Evolutionary conservation across 257 asterid species (phyloP).

Genomic region (Solanum sitiens): DNA sequence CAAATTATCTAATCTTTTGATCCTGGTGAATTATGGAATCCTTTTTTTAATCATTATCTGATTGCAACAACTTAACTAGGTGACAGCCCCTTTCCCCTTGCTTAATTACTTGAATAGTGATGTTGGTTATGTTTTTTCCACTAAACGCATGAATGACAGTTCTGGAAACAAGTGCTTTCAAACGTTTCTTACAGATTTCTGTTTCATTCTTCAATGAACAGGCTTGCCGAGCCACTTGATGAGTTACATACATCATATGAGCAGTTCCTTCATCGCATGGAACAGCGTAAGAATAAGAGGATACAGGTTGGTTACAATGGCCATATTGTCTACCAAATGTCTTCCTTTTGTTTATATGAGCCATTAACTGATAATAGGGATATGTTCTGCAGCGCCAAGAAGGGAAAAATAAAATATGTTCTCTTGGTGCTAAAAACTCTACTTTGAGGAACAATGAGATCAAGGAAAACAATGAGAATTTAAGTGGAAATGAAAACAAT

Average conservation of each 20-base stretch:
- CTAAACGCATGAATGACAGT: neutral
- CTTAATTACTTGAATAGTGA: neutral
- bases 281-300: constrained; percentile 47
- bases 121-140: neutral
- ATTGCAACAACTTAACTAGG: neutral
- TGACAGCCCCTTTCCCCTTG: neutral
- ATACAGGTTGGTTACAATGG: constrained; percentile 36
- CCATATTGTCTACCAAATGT: constrained; percentile 1
- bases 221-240: constrained; percentile 86
- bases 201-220: constrained; percentile 15
- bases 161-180: neutral
- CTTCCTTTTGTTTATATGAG: neutral
- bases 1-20: neutral
- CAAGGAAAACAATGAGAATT: constrained; percentile 18
- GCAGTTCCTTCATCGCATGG: constrained; percentile 67
- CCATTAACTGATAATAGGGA: constrained; percentile 6
- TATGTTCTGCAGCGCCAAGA: constrained; percentile 31
- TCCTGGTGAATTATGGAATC: neutral
- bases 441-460: constrained; percentile 7
- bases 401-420: constrained; percentile 11
- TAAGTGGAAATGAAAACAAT: neutral
- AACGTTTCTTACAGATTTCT: neutral
- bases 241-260: constrained; percentile 82
- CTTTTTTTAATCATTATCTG: neutral
- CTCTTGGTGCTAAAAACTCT: neutral